phyloP scores from a whole-genome alignment of 1,284 basidiomycete species.

The Rhizoctonia solani region DNA sequence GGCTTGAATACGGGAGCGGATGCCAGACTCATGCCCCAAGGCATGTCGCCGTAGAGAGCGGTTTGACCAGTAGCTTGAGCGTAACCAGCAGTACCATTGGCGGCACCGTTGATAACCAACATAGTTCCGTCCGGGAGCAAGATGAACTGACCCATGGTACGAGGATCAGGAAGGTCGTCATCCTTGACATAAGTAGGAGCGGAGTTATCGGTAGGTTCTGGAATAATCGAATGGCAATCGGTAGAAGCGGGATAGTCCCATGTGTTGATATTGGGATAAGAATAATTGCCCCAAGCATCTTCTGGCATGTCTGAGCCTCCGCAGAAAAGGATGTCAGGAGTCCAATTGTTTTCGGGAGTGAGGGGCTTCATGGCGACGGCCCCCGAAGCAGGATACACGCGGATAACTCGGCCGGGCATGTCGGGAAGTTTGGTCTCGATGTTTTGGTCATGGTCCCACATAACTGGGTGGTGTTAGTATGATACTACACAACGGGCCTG shows the following conservation, averaged over 20 bases:
- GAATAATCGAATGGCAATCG: constrained; percentile 63
- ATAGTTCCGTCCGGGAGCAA: constrained; percentile 72
- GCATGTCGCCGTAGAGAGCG: constrained; percentile 58
- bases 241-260: constrained; percentile 52
- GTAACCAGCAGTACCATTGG: constrained; percentile 54
- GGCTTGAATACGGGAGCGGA: constrained; percentile 59
- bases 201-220: constrained; percentile 55
- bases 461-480: constrained; percentile 42
- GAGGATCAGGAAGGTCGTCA: constrained; percentile 70
- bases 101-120: constrained; percentile 72
- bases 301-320: constrained; percentile 75
- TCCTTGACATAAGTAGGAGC: constrained; percentile 56
- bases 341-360: constrained; percentile 85
- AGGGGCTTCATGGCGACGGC: constrained; percentile 86
- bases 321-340: constrained; percentile 84
- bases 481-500: not conserved
- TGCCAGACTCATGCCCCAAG: constrained; percentile 40
- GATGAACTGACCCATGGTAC: constrained; percentile 80
- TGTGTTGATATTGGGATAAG: constrained; percentile 40
- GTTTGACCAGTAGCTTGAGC: constrained; percentile 44
- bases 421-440: constrained; percentile 62
- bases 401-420: constrained; percentile 65
- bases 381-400: constrained; percentile 72
- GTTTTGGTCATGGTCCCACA: constrained; percentile 71
- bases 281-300: constrained; percentile 58